Evolutionary conservation across 2,329 filamentous ascomycete species (phyloP), one percentile per base, ranked within the genome.

Genomic region (Colletotrichum horii): DNA sequence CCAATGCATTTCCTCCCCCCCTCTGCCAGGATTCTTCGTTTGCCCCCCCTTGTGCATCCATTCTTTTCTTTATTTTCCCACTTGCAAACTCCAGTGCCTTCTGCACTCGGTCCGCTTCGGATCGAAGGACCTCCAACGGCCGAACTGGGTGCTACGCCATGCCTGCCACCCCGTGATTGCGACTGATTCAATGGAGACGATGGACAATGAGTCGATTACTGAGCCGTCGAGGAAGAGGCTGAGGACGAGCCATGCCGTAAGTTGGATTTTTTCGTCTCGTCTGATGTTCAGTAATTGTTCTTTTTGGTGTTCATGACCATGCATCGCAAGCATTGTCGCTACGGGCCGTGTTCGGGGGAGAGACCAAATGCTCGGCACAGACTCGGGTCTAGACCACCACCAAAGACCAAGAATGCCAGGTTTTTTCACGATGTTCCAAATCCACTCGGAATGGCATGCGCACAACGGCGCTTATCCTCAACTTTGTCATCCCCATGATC

Each of bases 211-310:
- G 55, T 52, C 78, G 65, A 70, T 61, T 36, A 75, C 76, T 61
- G 83, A 85, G 77, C 82, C 82, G 62, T 68, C 80, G 30, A 83
- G 85, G 70, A 87, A 87, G 79, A 83, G 85, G 56, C 78, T 87
- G 70, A 81, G 85, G 69, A 86, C 85, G 26, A 86, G 84, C 55
- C 85, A 87, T 81, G 85, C 85, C 30, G 73, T 73, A 78, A 80
- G 84, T 80, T 64, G 30, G 6, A 12, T 28, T 11, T 16, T 14
- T 28, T 30, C 11, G n/a, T 36, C 14, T 52, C 43, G 0, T 38
- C n/a, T 26, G 8, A 43, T 22, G 6, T 11, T 55, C 16, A 22
- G 26, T 38, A 52, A 52, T 22, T 14, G 5, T 30, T 15, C 6
- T 24, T 6, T 24, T 14, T 52, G 43, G 43, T 52, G n/a, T 52